Percentiles rank a stretch among this genome's conserved stretches.
These are phyloP conservation scores for Cicer arietinum DNA, from an alignment of 306 rosid genomes.

Conservation along the genomic window DNA sequence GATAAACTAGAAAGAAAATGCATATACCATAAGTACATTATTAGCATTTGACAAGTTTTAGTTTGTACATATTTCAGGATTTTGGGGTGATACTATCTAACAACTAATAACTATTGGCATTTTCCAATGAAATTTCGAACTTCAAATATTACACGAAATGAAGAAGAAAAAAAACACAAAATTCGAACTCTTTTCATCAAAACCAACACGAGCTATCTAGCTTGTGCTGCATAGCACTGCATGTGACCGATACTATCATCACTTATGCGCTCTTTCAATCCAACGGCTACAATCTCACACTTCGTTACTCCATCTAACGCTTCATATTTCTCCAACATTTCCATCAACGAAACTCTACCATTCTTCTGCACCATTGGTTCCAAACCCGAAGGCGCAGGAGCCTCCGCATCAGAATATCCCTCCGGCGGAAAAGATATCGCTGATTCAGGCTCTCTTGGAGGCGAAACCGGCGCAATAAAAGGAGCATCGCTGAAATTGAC, in stretches of 20 bases:
- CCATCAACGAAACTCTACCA: neutral
- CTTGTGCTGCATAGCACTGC: conserved; percentile 38
- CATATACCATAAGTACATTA: no score
- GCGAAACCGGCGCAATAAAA: conserved; percentile 13
- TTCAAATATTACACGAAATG: neutral
- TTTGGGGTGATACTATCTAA: neutral
- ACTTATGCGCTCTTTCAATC: neutral
- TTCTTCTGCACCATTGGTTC: neutral
- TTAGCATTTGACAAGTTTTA: neutral
- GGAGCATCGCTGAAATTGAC: conserved; percentile 16
- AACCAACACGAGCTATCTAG: neutral
- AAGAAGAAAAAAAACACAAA: neutral
- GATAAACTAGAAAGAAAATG: no score
- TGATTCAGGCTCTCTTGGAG: conserved; percentile 13
- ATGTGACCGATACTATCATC: neutral
- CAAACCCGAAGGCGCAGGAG: conserved; percentile 5
- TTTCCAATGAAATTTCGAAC: neutral
- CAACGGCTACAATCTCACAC: conserved; percentile 32
- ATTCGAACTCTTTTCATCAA: neutral
- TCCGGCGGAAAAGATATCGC: conserved; percentile 38
- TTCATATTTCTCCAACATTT: neutral
- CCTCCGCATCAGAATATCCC: conserved; percentile 15
- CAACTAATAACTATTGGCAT: neutral
- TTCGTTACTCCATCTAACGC: conserved; percentile 19
- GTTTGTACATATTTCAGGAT: neutral